Evolutionary conservation across 2,329 filamentous ascomycete species (phyloP).

Genomic region (Arthrobotrys musiformis): DNA sequence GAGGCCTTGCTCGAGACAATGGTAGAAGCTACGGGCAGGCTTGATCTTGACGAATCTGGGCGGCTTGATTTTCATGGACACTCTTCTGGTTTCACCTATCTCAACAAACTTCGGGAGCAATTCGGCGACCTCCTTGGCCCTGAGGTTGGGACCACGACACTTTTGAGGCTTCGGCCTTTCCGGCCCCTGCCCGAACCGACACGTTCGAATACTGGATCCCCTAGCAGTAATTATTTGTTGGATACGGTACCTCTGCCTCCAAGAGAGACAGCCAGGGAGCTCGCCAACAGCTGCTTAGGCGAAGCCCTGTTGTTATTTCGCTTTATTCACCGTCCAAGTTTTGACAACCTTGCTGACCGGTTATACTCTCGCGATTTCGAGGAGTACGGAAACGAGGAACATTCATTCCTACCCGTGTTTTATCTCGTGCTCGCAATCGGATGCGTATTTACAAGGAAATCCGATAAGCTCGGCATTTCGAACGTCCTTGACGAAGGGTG

Average conservation of each 20-base stretch:
- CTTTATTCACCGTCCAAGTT: conserved; percentile 74
- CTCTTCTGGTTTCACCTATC: conserved; percentile 89
- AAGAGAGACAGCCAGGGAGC: conserved; percentile 68
- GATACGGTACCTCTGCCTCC: conserved; percentile 56
- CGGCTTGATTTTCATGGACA: conserved; percentile 96
- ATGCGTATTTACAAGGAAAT: conserved; percentile 74
- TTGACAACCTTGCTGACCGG: conserved; percentile 79
- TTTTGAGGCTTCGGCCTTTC: conserved; percentile 69
- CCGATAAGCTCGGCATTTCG: conserved; percentile 66
- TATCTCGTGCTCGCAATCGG: conserved; percentile 78
- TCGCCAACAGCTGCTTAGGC: conserved; percentile 72
- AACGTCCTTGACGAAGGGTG: conserved; percentile 70
- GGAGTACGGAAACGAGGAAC: conserved; percentile 72
- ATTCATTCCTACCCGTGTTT: conserved; percentile 75
- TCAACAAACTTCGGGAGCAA: conserved; percentile 86
- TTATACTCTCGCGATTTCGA: conserved; percentile 78
- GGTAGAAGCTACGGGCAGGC: conserved; percentile 89
- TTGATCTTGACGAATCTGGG: conserved; percentile 90
- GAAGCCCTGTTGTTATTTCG: conserved; percentile 71
- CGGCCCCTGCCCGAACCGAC: conserved; percentile 72
- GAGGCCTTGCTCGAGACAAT: conserved; percentile 88
- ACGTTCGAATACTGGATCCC: conserved; percentile 72
- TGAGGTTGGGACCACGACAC: conserved; percentile 62
- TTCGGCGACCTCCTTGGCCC: conserved; percentile 80
- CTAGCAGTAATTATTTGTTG: conserved; percentile 65